Percentiles rank a stretch among this genome's conserved stretches.
These are phyloP conservation scores for Chiua virens DNA, from an alignment of 768 basidiomycete genomes.

Conservation along the genomic window DNA sequence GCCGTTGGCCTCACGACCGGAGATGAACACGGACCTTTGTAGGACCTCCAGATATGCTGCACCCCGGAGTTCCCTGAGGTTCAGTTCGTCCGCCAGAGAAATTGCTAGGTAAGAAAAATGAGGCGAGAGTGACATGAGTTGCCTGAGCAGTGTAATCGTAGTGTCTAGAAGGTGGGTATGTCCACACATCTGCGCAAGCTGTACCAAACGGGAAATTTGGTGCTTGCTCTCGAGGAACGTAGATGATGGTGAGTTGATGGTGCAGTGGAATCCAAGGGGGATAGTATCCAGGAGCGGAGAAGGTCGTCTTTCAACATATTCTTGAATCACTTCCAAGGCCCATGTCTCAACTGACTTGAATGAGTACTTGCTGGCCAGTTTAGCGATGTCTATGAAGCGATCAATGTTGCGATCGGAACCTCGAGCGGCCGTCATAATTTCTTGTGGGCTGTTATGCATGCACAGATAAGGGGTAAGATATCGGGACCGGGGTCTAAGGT, in stretches of 20 bases:
- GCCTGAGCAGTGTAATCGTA: conserved; percentile 56
- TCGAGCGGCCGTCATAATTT: conserved; percentile 50
- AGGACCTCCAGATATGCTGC: conserved; percentile 74
- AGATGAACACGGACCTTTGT: conserved; percentile 49
- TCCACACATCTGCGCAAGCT: conserved; percentile 65
- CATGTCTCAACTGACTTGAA: conserved; percentile 75
- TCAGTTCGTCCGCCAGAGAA: conserved; percentile 69
- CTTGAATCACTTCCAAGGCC: conserved; percentile 72
- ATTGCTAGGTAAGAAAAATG: conserved; percentile 74
- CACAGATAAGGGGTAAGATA: background rate
- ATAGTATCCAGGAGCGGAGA: conserved; percentile 50
- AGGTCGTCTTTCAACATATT: conserved; percentile 59
- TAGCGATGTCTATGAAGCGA: conserved; percentile 60
- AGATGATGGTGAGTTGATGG: conserved; percentile 29
- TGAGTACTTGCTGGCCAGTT: conserved; percentile 69
- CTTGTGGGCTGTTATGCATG: conserved; percentile 51
- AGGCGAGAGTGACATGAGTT: conserved; percentile 60
- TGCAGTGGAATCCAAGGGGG: conserved; percentile 30
- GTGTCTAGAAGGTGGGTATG: conserved; percentile 61
- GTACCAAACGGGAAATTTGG: conserved; percentile 59
- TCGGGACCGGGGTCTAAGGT: background rate
- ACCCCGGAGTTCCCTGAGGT: conserved; percentile 58
- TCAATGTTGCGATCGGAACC: conserved; percentile 50
- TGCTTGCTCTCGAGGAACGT: conserved; percentile 41
- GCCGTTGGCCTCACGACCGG: conserved; percentile 10